These are phyloP conservation scores for Coniochaeta sp. DNA, from an alignment of 2,329 filamentous ascomycete species.

Conservation along the genomic window DNA sequence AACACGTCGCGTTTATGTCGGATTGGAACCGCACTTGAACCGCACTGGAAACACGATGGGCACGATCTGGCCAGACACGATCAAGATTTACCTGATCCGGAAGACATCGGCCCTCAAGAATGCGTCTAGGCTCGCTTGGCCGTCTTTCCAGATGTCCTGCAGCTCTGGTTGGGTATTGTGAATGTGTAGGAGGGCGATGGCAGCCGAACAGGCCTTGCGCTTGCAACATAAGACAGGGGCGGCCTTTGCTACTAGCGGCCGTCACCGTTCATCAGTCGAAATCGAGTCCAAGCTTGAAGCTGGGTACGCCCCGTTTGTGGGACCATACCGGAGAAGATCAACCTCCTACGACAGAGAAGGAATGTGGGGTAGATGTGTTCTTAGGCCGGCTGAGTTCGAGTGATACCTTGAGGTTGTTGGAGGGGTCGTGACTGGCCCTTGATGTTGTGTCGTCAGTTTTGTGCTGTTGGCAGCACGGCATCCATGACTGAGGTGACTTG, in stretches of 20 bases:
- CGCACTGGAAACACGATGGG: neutral
- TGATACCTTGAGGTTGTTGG: no score
- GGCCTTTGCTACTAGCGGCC: neutral
- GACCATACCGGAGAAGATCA: neutral
- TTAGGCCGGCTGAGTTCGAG: no score
- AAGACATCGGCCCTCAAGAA: neutral
- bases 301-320: neutral
- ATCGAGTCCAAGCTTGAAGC: neutral
- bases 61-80: neutral
- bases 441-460: neutral
- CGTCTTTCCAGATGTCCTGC: conserved; percentile 16
- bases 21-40: neutral
- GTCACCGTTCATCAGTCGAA: neutral
- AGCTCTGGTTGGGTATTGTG: conserved; percentile 11
- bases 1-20: neutral
- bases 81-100: neutral
- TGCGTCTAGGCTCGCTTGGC: conserved; percentile 14
- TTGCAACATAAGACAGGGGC: neutral
- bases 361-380: neutral
- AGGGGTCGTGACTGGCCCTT: neutral
- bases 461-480: neutral
- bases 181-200: conserved; percentile 13
- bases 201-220: neutral
- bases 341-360: neutral
- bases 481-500: neutral